Evolutionary conservation across 2,329 filamentous ascomycete species (phyloP).

Genomic region (Ascochyta pisi): DNA sequence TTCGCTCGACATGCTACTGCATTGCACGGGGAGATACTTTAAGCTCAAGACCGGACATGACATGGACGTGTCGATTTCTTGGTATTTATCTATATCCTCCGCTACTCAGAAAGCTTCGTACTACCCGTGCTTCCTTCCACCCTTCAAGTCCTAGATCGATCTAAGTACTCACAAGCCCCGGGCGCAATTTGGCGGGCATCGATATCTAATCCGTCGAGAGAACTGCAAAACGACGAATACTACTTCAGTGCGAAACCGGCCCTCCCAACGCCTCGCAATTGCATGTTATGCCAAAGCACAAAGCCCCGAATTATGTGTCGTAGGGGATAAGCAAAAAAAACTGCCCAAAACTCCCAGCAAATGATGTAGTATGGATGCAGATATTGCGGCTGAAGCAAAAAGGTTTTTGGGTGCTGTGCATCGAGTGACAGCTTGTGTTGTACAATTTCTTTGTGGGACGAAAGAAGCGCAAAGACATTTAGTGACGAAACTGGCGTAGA

Average conservation of each 20-base stretch:
- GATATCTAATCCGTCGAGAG: neutral
- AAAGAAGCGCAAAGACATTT: slow-evolving; percentile 16
- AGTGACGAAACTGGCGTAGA: slow-evolving; percentile 4
- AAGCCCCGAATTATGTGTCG: slow-evolving; percentile 11
- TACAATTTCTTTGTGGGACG: slow-evolving; percentile 16
- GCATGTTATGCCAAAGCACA: slow-evolving; percentile 14
- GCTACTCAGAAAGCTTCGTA: neutral
- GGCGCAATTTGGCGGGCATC: slow-evolving; percentile 27
- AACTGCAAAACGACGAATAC: slow-evolving; percentile 10
- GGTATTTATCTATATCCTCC: slow-evolving; percentile 3
- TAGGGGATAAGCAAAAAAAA: slow-evolving; percentile 15
- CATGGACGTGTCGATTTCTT: slow-evolving; percentile 9
- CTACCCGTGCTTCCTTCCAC: neutral
- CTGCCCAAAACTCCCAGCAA: slow-evolving; percentile 25
- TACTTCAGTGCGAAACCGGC: slow-evolving; percentile 7
- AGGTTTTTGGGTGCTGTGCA: slow-evolving; percentile 20
- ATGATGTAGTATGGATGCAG: slow-evolving; percentile 27
- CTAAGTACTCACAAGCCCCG: slow-evolving; percentile 17
- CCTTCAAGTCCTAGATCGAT: slow-evolving; percentile 1
- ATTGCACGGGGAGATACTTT: too few species aligned
- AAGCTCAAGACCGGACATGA: neutral
- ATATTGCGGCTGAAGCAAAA: slow-evolving; percentile 2
- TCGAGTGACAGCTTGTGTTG: slow-evolving; percentile 17
- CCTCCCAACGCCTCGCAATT: slow-evolving; percentile 17
- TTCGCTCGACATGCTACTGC: too few species aligned